phyloP scores from a whole-genome alignment of 345 rosid genomes.

The rapeseed (Brassica napus) region DNA sequence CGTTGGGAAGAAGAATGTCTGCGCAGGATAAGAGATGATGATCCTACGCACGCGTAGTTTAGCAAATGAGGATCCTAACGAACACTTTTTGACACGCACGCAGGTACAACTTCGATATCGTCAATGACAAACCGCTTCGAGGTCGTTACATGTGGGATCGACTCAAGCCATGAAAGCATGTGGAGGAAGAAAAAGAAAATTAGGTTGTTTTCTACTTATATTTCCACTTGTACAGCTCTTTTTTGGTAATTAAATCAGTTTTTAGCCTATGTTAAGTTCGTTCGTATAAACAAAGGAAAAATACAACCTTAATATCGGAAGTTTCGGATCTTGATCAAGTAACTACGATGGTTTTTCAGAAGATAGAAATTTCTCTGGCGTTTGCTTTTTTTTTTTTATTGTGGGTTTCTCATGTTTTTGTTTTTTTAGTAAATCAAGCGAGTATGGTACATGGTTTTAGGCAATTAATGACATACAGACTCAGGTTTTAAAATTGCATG shows the following conservation, averaged over 20 bases:
- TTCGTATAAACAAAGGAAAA: slow-evolving; percentile 20
- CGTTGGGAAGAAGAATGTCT: slow-evolving; percentile 8
- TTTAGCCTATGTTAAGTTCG: slow-evolving; percentile 6
- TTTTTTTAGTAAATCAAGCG: background rate
- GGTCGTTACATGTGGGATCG: slow-evolving; percentile 78
- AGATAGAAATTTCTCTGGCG: background rate
- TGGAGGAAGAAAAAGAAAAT: background rate
- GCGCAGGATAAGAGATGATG: slow-evolving; percentile 49
- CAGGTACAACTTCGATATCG: slow-evolving; percentile 79
- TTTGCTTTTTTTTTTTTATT: background rate
- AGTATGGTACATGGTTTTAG: background rate
- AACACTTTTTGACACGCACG: slow-evolving; percentile 23
- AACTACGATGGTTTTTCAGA: background rate
- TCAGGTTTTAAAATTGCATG: background rate
- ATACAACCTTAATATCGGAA: background rate
- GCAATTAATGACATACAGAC: background rate
- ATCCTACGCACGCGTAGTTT: slow-evolving; percentile 34
- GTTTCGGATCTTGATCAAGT: slow-evolving; percentile 17
- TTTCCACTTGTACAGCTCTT: slow-evolving; percentile 34
- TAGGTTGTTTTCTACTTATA: background rate
- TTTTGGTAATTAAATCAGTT: too few relatives aligned
- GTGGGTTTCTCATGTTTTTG: background rate
- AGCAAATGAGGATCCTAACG: slow-evolving; percentile 47
- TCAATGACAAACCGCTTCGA: slow-evolving; percentile 61
- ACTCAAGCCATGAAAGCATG: slow-evolving; percentile 37